A percentile compares a stretch with the other conserved stretches of the same genome.
phyloP scores from a whole-genome alignment of 2,329 filamentous ascomycete species.

The Colletotrichum orbiculare region DNA sequence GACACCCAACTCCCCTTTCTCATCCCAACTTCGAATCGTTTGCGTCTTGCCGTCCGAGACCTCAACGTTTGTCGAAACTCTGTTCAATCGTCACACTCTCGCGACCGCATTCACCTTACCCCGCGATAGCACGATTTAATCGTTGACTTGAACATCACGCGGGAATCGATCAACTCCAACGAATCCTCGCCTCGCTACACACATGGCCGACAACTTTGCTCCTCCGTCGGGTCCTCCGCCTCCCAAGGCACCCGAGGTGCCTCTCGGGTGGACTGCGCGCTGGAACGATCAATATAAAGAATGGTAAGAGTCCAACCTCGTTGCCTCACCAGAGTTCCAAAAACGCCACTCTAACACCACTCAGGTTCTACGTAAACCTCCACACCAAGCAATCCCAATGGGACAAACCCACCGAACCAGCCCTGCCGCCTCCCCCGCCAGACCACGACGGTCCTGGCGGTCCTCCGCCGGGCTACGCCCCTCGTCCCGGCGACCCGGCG shows the following conservation, averaged over 20 bases:
- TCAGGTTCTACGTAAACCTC: constrained; percentile 90
- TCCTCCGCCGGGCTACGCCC: constrained; percentile 75
- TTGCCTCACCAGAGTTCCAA: background rate
- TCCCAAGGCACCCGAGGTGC: constrained; percentile 71
- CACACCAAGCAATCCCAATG: constrained; percentile 91
- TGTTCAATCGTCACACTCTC: background rate
- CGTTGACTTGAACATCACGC: background rate
- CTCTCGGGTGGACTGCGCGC: constrained; percentile 80
- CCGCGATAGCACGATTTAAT: background rate
- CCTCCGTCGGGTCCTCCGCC: constrained; percentile 67
- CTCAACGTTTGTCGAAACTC: constrained; percentile 12
- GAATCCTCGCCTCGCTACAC: background rate
- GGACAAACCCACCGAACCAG: constrained; percentile 81
- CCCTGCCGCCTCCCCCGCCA: constrained; percentile 60
- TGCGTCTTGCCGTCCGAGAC: background rate
- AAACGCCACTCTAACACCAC: background rate
- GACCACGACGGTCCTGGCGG: constrained; percentile 60
- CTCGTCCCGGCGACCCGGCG: constrained; percentile 53
- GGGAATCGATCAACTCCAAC: no score
- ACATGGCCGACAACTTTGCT: constrained; percentile 67
- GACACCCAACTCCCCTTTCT: background rate
- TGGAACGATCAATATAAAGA: constrained; percentile 91
- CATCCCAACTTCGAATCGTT: constrained; percentile 5
- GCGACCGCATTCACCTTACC: background rate
- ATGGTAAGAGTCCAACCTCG: constrained; percentile 64